phyloP scores from a whole-genome alignment of 257 asterid genomes.

The Ilex asprella region DNA sequence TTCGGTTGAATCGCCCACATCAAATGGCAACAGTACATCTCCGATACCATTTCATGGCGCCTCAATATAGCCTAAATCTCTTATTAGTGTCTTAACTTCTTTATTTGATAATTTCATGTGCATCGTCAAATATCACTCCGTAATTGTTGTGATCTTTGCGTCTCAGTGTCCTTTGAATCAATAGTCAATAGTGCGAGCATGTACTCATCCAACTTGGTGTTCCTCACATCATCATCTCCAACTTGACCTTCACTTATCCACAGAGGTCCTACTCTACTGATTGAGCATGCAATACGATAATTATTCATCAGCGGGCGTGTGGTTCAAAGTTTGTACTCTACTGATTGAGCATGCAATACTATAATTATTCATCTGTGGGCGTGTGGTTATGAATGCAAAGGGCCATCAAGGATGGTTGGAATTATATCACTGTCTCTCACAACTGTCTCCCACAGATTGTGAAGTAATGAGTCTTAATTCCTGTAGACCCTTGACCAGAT shows the following conservation, averaged over 20 bases:
- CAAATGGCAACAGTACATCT: too few relatives aligned
- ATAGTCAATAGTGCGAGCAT: too few relatives aligned
- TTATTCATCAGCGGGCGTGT: background rate
- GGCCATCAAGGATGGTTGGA: background rate
- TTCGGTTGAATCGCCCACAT: too few relatives aligned
- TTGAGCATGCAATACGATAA: constrained; percentile 1
- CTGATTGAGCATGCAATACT: constrained; percentile 1
- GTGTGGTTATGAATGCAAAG: background rate
- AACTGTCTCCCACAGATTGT: background rate
- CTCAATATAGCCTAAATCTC: too few relatives aligned
- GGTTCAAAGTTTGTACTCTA: background rate
- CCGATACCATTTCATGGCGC: too few relatives aligned
- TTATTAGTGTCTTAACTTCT: too few relatives aligned
- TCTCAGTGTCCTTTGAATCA: too few relatives aligned
- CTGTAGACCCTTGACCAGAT: background rate
- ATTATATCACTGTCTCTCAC: background rate
- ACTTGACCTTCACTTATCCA: background rate
- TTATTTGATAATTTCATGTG: too few relatives aligned
- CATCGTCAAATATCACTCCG: too few relatives aligned
- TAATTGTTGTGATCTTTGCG: too few relatives aligned
- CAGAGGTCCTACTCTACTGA: constrained; percentile 3
- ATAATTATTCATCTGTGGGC: background rate
- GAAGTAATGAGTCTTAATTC: background rate
- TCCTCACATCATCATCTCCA: too few relatives aligned
- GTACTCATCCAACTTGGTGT: too few relatives aligned